These are phyloP conservation scores for Ceratocystis alfenasii DNA, from an alignment of 2,329 filamentous ascomycete species.

Conservation along the genomic window DNA sequence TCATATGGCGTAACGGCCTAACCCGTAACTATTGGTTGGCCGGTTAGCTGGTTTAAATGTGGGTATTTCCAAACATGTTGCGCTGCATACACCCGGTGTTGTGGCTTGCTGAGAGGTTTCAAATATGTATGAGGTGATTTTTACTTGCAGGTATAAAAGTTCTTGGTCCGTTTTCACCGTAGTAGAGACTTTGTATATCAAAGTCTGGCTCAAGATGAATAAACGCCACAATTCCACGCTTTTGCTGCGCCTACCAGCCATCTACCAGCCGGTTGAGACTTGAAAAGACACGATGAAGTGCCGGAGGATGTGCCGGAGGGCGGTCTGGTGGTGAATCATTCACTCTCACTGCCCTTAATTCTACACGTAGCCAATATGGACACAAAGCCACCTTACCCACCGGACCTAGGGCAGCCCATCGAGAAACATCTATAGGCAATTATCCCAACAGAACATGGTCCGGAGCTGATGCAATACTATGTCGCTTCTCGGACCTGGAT, in stretches of 20 bases:
- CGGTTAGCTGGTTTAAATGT: neutral
- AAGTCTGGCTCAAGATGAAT: neutral
- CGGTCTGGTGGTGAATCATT: neutral
- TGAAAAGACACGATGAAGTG: neutral
- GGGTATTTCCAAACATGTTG: neutral
- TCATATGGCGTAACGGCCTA: neutral
- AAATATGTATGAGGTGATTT: neutral
- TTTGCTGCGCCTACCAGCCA: neutral
- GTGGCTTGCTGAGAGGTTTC: slow-evolving; percentile 3
- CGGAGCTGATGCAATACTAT: neutral
- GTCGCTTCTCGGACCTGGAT: too few species aligned
- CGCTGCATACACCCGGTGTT: neutral
- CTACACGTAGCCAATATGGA: too few species aligned
- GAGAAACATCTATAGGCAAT: neutral
- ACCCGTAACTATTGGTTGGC: neutral
- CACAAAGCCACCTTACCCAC: too few species aligned
- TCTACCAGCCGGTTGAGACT: neutral
- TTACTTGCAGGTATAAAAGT: neutral
- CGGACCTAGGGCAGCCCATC: neutral
- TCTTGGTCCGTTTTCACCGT: neutral
- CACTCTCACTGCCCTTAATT: neutral
- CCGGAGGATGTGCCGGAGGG: neutral
- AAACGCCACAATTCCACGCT: neutral
- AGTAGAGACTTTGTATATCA: neutral
- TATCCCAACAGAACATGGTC: neutral